Percentiles rank a stretch among this genome's conserved stretches.
phyloP scores from a whole-genome alignment of 169 alveolate genomes.

The Hepatocystis sp. region DNA sequence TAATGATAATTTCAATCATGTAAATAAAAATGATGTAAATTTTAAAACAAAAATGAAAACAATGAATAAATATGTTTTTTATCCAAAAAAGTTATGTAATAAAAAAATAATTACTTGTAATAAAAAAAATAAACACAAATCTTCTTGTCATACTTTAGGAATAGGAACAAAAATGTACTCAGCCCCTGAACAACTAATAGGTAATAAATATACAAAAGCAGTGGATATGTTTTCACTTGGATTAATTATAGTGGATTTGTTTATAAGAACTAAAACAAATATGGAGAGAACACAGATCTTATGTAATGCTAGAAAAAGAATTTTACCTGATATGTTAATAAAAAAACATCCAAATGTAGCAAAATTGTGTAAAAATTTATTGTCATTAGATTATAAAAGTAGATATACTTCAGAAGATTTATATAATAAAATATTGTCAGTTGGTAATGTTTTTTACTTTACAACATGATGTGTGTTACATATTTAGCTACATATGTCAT shows the following conservation, averaged over 20 bases:
- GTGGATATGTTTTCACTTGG: slow-evolving; percentile 83
- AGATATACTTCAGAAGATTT: slow-evolving; percentile 46
- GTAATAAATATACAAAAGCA: slow-evolving; percentile 58
- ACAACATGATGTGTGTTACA: no score
- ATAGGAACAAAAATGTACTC: slow-evolving; percentile 80
- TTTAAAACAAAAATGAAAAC: no score
- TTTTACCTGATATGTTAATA: slow-evolving; percentile 70
- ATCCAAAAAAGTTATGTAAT: no score
- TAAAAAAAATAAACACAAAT: background rate
- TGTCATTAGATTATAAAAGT: slow-evolving; percentile 37
- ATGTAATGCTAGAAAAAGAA: slow-evolving; percentile 77
- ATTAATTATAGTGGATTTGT: slow-evolving; percentile 73
- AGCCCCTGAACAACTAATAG: slow-evolving; percentile 82
- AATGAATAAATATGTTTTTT: no score
- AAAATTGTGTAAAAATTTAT: slow-evolving; percentile 37
- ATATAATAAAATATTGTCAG: slow-evolving; percentile 16
- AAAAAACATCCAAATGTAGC: slow-evolving; percentile 67
- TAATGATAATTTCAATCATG: no score
- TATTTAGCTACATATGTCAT: no score
- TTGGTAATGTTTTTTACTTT: slow-evolving; percentile 11
- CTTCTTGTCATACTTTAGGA: slow-evolving; percentile 71
- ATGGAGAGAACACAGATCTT: slow-evolving; percentile 78
- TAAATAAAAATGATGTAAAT: no score
- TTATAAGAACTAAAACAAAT: slow-evolving; percentile 71
- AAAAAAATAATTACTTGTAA: background rate